A percentile compares a stretch with the other conserved stretches of the same genome.
phyloP scores from a whole-genome alignment of 202 grass and related monocot species.

The Setaria italica region DNA sequence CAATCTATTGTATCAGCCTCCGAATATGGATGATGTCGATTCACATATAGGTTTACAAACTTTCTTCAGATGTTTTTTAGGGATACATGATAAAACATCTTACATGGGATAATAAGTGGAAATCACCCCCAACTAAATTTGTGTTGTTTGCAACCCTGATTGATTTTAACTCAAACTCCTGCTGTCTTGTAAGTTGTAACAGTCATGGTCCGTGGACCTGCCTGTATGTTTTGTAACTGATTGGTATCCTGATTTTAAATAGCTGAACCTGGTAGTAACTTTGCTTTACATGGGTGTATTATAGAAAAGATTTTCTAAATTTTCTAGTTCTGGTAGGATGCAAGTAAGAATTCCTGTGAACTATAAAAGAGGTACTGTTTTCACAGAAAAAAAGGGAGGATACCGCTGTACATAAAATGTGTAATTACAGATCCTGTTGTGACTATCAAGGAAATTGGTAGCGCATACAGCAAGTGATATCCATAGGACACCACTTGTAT shows the following conservation, averaged over 20 bases:
- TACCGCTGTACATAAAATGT: background rate
- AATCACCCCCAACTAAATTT: background rate
- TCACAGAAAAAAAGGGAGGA: background rate
- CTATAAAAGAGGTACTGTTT: background rate
- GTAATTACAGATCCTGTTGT: background rate
- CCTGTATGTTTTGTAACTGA: background rate
- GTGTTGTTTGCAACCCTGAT: background rate
- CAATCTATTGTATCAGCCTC: too few species aligned
- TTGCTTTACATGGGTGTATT: background rate
- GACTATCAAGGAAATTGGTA: background rate
- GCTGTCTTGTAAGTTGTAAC: background rate
- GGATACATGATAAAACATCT: background rate
- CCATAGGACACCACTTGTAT: background rate
- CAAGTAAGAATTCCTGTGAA: background rate
- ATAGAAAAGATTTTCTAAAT: background rate
- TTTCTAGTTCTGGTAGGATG: background rate
- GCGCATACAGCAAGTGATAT: constrained; percentile 20
- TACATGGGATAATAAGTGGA: background rate
- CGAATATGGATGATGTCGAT: background rate
- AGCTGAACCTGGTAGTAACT: background rate
- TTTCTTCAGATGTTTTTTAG: background rate
- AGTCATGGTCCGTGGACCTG: too few species aligned
- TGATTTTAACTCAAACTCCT: background rate
- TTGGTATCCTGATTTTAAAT: background rate
- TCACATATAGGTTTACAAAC: background rate